Base-by-base conservation (phyloP, 2,329 filamentous ascomycete genomes). In the Stagonosporopsis vannaccii region DNA sequence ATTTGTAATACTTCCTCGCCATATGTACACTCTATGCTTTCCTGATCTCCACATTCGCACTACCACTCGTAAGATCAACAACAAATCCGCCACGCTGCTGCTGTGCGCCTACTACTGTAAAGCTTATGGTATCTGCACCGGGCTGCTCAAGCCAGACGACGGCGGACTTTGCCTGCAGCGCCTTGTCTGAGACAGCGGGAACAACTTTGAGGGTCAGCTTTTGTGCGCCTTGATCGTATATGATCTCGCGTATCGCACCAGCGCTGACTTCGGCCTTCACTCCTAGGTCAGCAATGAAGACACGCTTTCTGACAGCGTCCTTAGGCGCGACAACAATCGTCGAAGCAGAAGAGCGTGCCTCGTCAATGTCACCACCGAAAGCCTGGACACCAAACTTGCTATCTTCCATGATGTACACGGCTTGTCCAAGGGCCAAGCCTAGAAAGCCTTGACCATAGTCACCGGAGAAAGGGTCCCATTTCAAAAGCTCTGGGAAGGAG, bases 391-490 rank as follows among this genome's bases (percentile, higher is more conserved):
- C 83, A 4, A 82, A 73, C 1, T 73, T 72, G 0, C 66, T 51
- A 52, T 84, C 79, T 0, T 80, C 61, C 0, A 79, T 78, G 5
- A 86, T 71, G 51, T 85, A 86, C 0, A 80, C 80, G 0, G 78
- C 79, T 4, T 81, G 79, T 0, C 80, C 82, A 0, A 85, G 71
- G 0, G 78, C 77, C 40, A 84, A 69, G 0, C 84, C 85, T 0
- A 86, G 53, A 55, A 86, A 84, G 2, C 79, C 81, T 0, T 79
- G 80, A 0, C 85, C 85, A 52, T 86, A 86, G 65, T 87, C 85
- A 1, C 84, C 84, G 8, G 78, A 82, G 58, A 83, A 84, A 0
- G 77, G 79, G 60, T 87, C 85, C 81, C 85, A 86, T 20, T 74
- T 75, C 26, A 87, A 72, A 0, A 82, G 81, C 32, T 85, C 80